Evolutionary conservation across 1,284 basidiomycete species (phyloP).

Genomic region (Cryptococcus neoformans): DNA sequence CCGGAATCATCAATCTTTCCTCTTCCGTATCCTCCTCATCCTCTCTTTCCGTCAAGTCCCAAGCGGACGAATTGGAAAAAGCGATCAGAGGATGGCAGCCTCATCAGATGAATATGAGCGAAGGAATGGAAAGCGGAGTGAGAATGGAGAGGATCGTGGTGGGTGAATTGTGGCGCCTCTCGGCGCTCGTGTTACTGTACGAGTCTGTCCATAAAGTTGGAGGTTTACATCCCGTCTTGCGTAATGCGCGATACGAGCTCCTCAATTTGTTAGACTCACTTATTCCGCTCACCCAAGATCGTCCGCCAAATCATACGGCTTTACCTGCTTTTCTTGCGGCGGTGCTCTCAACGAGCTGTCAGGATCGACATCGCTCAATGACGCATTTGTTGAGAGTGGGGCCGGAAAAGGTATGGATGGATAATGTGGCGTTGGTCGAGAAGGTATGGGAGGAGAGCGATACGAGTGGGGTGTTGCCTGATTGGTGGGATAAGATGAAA

Average conservation of each 20-base stretch:
- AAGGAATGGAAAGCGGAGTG: neutral
- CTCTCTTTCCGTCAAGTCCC: conserved; percentile 11
- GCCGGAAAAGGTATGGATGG: conserved; percentile 30
- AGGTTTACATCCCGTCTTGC: conserved; percentile 25
- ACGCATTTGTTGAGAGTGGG: conserved; percentile 21
- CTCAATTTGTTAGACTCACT: conserved; percentile 23
- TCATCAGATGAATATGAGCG: neutral
- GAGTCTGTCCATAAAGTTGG: conserved; percentile 28
- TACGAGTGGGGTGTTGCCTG: conserved; percentile 21
- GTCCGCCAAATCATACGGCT: conserved; percentile 23
- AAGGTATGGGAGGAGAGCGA: conserved; percentile 34
- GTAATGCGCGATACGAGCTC: conserved; percentile 17
- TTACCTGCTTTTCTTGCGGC: conserved; percentile 30
- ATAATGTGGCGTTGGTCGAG: conserved; percentile 30
- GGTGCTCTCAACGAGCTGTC: conserved; percentile 13
- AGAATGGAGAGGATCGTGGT: neutral
- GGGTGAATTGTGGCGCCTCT: neutral
- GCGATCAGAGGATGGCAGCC: conserved; percentile 20
- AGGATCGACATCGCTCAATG: conserved; percentile 25
- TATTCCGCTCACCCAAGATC: conserved; percentile 23
- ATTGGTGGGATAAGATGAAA: conserved; percentile 33
- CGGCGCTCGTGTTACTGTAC: conserved; percentile 21
- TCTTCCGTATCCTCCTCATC: conserved; percentile 14
- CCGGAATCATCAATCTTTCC: conserved; percentile 29
- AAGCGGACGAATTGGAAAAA: conserved; percentile 24